Conservation (phyloP, 352 stramenopile genomes). For the Phytophthora citricola region DNA sequence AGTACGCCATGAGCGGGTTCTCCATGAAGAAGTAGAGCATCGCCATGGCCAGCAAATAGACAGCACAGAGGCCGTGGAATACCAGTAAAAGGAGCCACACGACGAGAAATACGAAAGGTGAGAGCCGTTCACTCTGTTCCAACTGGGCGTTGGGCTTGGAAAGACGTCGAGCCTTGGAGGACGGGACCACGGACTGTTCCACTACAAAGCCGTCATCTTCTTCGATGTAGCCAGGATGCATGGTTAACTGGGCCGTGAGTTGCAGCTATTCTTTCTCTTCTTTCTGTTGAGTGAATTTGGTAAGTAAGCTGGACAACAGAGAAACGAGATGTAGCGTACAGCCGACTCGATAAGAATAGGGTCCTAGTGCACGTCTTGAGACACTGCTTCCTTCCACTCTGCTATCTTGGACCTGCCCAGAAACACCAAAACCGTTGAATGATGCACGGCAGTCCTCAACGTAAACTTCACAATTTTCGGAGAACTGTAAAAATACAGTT, state of each 20-base stretch:
- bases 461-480: neutral
- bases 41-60: constrained; percentile 24
- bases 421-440: too few relatives aligned
- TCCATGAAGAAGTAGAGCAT: constrained; percentile 47
- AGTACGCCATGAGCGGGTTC: constrained; percentile 54
- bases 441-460: neutral
- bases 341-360: too few relatives aligned
- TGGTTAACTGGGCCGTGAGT: too few relatives aligned
- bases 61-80: constrained; percentile 26
- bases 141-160: constrained; percentile 5
- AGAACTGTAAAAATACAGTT: too few relatives aligned
- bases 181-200: constrained; percentile 1
- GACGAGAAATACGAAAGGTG: constrained; percentile 7
- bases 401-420: too few relatives aligned
- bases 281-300: neutral
- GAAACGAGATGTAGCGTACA: too few relatives aligned
- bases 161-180: neutral
- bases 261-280: too few relatives aligned
- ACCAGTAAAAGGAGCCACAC: constrained; percentile 27
- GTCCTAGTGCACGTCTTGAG: too few relatives aligned
- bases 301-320: too few relatives aligned
- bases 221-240: constrained; percentile 5
- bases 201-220: constrained; percentile 16
- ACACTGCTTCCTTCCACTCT: too few relatives aligned
- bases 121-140: constrained; percentile 9